phyloP scores from a whole-genome alignment of 1,139 yeast species.

The Diutina scorzettiae region DNA sequence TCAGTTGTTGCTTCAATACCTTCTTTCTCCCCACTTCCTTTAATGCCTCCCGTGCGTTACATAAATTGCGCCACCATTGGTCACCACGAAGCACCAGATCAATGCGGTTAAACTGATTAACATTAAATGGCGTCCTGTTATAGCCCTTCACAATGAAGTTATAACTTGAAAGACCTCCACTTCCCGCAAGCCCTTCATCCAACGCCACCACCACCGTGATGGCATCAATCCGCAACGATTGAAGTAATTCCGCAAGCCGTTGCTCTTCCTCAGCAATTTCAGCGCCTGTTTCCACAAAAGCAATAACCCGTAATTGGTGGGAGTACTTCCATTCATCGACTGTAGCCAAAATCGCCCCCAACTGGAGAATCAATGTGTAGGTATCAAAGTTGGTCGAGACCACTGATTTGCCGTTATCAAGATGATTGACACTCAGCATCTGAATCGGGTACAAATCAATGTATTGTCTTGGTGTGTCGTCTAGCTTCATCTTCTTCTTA shows the following conservation, averaged over 20 bases:
- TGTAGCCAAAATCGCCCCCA: conserved; percentile 85
- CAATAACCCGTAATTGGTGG: conserved; percentile 56
- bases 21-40: conserved; percentile 21
- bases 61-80: conserved; percentile 59
- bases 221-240: conserved; percentile 75
- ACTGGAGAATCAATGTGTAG: conserved; percentile 78
- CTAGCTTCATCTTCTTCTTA: conserved; percentile 10
- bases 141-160: conserved; percentile 68
- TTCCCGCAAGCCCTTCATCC: conserved; percentile 29
- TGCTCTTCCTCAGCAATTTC: conserved; percentile 63
- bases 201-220: conserved; percentile 61
- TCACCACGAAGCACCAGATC: conserved; percentile 23
- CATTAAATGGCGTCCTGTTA: conserved; percentile 17
- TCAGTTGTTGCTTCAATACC: not conserved
- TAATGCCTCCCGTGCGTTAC: conserved; percentile 39
- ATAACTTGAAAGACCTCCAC: conserved; percentile 40
- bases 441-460: conserved; percentile 94
- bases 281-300: conserved; percentile 65
- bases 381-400: conserved; percentile 89
- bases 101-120: conserved; percentile 19
- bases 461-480: conserved; percentile 26
- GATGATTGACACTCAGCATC: conserved; percentile 73
- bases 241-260: conserved; percentile 50
- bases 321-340: conserved; percentile 86
- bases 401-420: conserved; percentile 55